These are phyloP conservation scores for Boletellus ananas DNA, from an alignment of 768 basidiomycete genomes.

Conservation along the genomic window DNA sequence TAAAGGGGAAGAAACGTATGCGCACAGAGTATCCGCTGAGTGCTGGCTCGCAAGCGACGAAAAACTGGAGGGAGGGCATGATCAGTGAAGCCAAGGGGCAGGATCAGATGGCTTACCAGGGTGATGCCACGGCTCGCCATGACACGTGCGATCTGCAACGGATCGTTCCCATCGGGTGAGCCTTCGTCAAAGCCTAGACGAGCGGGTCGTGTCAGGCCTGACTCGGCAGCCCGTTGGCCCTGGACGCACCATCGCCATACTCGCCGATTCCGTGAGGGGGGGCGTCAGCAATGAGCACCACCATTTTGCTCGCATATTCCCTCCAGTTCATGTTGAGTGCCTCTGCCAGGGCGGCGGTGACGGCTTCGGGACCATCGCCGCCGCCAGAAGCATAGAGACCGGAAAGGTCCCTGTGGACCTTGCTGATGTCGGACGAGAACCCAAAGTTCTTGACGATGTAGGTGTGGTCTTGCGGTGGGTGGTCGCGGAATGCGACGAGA, in stretches of 20 bases:
- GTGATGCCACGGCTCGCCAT: conserved; percentile 94
- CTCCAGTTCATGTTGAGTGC: conserved; percentile 91
- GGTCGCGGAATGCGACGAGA: conserved; percentile 92
- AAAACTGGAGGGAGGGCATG: conserved; percentile 58
- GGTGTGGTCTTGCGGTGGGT: conserved; percentile 95
- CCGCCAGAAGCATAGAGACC: conserved; percentile 85
- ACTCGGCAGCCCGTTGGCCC: not conserved
- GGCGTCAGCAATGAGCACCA: conserved; percentile 95
- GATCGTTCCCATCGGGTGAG: conserved; percentile 92
- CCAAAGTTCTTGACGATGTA: conserved; percentile 93
- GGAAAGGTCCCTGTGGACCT: conserved; percentile 82
- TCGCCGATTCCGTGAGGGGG: conserved; percentile 98
- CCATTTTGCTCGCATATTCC: conserved; percentile 85
- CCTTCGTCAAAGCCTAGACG: conserved; percentile 83
- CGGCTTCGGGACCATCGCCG: conserved; percentile 95
- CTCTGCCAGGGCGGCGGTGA: conserved; percentile 89
- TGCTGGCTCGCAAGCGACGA: conserved; percentile 98
- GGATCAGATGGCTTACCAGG: conserved; percentile 50
- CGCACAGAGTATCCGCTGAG: conserved; percentile 86
- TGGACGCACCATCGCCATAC: conserved; percentile 81
- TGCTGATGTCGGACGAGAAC: conserved; percentile 86
- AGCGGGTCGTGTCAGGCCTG: conserved; percentile 11
- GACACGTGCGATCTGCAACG: conserved; percentile 75
- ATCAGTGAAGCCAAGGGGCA: conserved; percentile 3
- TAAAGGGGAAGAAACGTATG: conserved; percentile 13